These are phyloP conservation scores for Coemansia sp. DNA, from an alignment of 192 early-diverging fungal species.

Conservation along the genomic window DNA sequence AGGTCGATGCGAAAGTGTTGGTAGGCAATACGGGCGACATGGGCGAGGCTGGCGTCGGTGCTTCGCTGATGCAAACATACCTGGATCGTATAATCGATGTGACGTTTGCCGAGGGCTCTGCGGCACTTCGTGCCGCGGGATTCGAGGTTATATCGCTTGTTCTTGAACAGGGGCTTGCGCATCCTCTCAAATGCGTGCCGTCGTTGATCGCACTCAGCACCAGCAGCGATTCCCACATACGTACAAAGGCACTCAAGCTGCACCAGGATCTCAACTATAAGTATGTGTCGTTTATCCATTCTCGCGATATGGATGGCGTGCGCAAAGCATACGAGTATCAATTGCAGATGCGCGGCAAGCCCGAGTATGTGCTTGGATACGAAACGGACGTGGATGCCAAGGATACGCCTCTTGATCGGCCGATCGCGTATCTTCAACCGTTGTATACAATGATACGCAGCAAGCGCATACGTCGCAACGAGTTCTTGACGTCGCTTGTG, in stretches of 20 bases:
- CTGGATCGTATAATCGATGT: slow-evolving; percentile 73
- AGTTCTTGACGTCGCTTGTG: slow-evolving; percentile 67
- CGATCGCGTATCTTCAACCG: slow-evolving; percentile 60
- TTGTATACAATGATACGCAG: slow-evolving; percentile 70
- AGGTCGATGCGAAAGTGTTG: slow-evolving; percentile 71
- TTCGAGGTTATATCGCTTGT: slow-evolving; percentile 83
- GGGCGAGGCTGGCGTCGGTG: slow-evolving; percentile 82
- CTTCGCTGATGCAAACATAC: slow-evolving; percentile 87
- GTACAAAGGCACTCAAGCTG: slow-evolving; percentile 69
- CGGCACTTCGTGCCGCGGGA: slow-evolving; percentile 63
- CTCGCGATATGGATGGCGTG: slow-evolving; percentile 75
- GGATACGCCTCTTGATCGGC: slow-evolving; percentile 26
- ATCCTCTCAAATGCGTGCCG: slow-evolving; percentile 90
- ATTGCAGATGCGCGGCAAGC: slow-evolving; percentile 32
- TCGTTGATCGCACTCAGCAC: slow-evolving; percentile 83
- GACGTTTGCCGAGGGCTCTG: slow-evolving; percentile 57
- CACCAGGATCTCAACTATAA: slow-evolving; percentile 79
- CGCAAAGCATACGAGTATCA: slow-evolving; percentile 75
- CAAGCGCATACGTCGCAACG: slow-evolving; percentile 68
- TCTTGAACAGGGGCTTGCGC: slow-evolving; percentile 86
- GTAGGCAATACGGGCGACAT: slow-evolving; percentile 81
- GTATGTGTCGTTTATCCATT: slow-evolving; percentile 86
- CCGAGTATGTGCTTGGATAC: slow-evolving; percentile 49
- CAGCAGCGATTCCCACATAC: slow-evolving; percentile 59
- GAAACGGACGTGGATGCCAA: slow-evolving; percentile 21